A percentile compares a stretch with the other conserved stretches of the same genome.
Evolutionary conservation across 495 filamentous ascomycete genomes (phyloP).

Genomic region (Neurospora tetraspora): DNA sequence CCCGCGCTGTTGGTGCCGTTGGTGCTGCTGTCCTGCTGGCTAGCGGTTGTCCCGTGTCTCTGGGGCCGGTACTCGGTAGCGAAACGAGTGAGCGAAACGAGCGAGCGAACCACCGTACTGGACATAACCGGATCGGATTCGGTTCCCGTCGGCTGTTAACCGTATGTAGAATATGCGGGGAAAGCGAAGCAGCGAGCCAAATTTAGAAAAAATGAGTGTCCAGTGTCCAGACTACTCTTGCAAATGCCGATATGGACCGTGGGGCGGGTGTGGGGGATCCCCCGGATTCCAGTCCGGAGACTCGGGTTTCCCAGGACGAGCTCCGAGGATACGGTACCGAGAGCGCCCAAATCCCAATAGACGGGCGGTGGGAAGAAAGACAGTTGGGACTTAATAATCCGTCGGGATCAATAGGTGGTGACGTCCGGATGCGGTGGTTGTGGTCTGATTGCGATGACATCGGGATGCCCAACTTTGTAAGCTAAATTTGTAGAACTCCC

Average conservation of each 20-base stretch:
- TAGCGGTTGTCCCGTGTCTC: background rate
- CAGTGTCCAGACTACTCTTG: background rate
- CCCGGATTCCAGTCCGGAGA: background rate
- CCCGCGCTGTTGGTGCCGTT: background rate
- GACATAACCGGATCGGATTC: background rate
- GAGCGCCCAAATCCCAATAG: background rate
- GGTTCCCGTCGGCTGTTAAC: background rate
- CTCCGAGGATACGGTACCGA: background rate
- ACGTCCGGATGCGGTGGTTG: background rate
- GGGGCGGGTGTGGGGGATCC: background rate
- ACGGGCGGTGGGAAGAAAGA: background rate
- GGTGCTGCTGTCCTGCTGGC: background rate
- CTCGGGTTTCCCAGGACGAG: background rate
- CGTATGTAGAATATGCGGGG: background rate
- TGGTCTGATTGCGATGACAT: background rate
- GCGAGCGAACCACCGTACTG: background rate
- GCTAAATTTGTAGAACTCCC: background rate
- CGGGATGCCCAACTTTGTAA: background rate
- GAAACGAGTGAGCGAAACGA: background rate
- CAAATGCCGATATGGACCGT: background rate
- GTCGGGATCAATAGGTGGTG: background rate
- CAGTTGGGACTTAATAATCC: background rate
- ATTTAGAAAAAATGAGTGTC: background rate
- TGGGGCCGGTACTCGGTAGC: background rate
- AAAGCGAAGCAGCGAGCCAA: background rate